Evolutionary conservation across 352 stramenopile genomes (phyloP).

Genomic region (Pythium dissotocum): DNA sequence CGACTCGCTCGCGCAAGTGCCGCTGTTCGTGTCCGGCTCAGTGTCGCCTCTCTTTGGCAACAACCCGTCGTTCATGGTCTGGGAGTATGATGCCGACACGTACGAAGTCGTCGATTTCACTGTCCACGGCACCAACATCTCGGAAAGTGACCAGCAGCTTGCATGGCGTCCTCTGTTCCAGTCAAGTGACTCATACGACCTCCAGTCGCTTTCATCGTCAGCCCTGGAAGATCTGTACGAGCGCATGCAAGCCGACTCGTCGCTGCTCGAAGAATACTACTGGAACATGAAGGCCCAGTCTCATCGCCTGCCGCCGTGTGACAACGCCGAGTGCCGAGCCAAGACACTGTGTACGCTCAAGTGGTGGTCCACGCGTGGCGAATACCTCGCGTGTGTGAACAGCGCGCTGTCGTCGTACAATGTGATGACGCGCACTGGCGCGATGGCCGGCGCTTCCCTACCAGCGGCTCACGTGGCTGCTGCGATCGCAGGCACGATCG

Average conservation of each 20-base stretch:
- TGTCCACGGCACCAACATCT: slow-evolving; percentile 79
- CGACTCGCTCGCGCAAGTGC: slow-evolving; percentile 40
- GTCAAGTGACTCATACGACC: slow-evolving; percentile 54
- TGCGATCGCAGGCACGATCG: slow-evolving; percentile 47
- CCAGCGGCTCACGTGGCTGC: slow-evolving; percentile 35
- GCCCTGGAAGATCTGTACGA: slow-evolving; percentile 48
- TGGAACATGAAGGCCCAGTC: slow-evolving; percentile 86
- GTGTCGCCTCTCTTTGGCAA: slow-evolving; percentile 90
- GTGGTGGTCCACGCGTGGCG: slow-evolving; percentile 76
- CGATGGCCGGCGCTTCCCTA: not conserved
- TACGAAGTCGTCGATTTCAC: slow-evolving; percentile 76
- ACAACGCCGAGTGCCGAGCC: slow-evolving; percentile 45
- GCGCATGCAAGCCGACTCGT: slow-evolving; percentile 47
- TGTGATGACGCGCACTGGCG: slow-evolving; percentile 21
- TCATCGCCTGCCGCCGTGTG: slow-evolving; percentile 44
- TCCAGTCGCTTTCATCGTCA: slow-evolving; percentile 47
- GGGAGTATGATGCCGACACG: slow-evolving; percentile 63
- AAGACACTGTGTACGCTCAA: slow-evolving; percentile 70
- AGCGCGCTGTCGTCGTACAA: slow-evolving; percentile 24
- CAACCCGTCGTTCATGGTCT: slow-evolving; percentile 91
- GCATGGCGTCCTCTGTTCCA: slow-evolving; percentile 59
- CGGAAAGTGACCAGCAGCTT: slow-evolving; percentile 34
- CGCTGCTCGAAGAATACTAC: slow-evolving; percentile 72
- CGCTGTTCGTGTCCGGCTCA: slow-evolving; percentile 78
- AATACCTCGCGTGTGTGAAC: slow-evolving; percentile 71